Base-by-base conservation (phyloP, 2,329 filamentous ascomycete species). In the Xylaria sp. region DNA sequence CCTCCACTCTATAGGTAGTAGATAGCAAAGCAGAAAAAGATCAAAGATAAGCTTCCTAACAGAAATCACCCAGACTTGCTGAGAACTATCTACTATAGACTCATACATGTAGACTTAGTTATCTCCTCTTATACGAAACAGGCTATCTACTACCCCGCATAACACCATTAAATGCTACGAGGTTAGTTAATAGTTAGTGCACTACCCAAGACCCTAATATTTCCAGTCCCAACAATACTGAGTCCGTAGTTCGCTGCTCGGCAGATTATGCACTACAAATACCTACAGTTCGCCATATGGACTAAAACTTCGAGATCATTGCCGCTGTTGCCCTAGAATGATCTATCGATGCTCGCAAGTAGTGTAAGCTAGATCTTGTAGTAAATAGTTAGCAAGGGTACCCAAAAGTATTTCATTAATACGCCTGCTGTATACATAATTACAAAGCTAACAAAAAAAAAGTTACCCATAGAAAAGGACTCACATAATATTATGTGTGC, bases 221-320 rank as follows among this genome's bases (percentile, higher is more conserved):
- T 29, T 15, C 15, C 11, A 20, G 15, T 25, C 6, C 10, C 49
- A 20, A 11, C 17, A 9, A 49, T 9, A 53, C 49, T 29, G 49
- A 53, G 49, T 53, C 49, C 29, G 49, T 36, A 36, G 3, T n/a
- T 53, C 17, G 27, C 47, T 31, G 27, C 29, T 50, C 17, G 9
- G 29, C 29, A 17, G 22, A 53, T 33, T 22, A 36, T 53, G n/a
- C n/a, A n/a, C n/a, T n/a, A 22, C 49, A 53, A 51, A 33, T 51
- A 50, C 47, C 27, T 50, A n/a, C 27, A 13, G 20, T 31, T 50
- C 33, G 6, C 27, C 33, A 31, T n/a, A 31, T 31, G 10, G 15
- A 50, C 27, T 7, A 9, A 31, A 2, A 10, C 27, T 50, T 20
- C 7, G 17, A 6, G 15, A 17, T 11, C 11, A 20, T 31, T 50